Evolutionary conservation across 1,139 yeast species (phyloP).

Genomic region (Magnusiomyces suaveolens): DNA sequence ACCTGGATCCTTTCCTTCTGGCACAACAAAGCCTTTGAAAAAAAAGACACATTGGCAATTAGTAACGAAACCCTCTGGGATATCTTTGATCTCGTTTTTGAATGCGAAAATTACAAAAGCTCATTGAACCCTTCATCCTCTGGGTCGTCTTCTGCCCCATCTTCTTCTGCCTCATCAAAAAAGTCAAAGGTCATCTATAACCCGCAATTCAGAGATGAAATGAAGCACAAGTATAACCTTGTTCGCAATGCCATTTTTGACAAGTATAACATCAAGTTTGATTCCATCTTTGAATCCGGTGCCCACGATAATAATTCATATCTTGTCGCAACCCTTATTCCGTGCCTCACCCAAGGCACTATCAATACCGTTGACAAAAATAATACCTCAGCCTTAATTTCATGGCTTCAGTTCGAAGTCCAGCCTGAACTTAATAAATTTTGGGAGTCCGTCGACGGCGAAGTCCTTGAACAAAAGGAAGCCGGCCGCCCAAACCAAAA

Average conservation of each 20-base stretch:
- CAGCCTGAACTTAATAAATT: neutral
- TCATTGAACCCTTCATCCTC: neutral
- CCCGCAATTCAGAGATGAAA: slow-evolving; percentile 1
- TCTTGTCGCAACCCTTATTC: neutral
- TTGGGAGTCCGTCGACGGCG: slow-evolving; percentile 2
- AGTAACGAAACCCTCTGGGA: slow-evolving; percentile 7
- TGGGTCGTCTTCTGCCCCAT: neutral
- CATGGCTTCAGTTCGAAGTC: neutral
- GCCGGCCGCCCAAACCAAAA: neutral
- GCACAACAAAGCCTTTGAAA: neutral
- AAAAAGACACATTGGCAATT: neutral
- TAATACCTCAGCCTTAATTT: neutral
- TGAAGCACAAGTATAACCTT: slow-evolving; percentile 4
- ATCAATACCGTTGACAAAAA: neutral
- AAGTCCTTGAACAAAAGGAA: neutral
- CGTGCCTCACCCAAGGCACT: neutral
- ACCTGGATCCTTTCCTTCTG: neutral
- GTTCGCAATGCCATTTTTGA: neutral
- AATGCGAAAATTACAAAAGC: slow-evolving; percentile 3
- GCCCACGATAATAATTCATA: neutral
- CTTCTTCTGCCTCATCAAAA: too few species aligned
- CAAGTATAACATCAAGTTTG: neutral
- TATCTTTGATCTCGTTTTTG: slow-evolving; percentile 6
- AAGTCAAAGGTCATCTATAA: neutral
- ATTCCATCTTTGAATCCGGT: neutral